These are phyloP conservation scores for Fusarium proliferatum DNA, from an alignment of 2,329 filamentous ascomycete species.

Conservation along the genomic window DNA sequence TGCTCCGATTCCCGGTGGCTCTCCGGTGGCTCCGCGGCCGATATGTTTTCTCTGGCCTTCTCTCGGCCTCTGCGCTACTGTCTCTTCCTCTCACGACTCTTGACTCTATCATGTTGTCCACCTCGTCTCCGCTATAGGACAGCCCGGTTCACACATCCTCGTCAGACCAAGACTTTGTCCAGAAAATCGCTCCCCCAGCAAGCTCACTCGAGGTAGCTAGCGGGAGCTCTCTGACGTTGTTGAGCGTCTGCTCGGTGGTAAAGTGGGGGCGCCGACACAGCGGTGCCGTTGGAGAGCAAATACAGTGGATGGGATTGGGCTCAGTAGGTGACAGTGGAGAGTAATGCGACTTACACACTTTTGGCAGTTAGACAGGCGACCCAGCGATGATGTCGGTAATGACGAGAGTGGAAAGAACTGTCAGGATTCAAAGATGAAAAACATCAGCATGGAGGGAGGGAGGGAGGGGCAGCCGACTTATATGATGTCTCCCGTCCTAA, in stretches of 20 bases:
- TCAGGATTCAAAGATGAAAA: slow-evolving; percentile 19
- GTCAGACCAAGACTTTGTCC: slow-evolving; percentile 36
- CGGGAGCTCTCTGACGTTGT: slow-evolving; percentile 39
- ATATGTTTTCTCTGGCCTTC: slow-evolving; percentile 39
- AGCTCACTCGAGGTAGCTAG: slow-evolving; percentile 44
- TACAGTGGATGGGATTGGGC: slow-evolving; percentile 36
- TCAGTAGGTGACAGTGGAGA: slow-evolving; percentile 37
- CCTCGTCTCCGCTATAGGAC: slow-evolving; percentile 35
- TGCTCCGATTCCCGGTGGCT: slow-evolving; percentile 36
- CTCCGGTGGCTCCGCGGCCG: slow-evolving; percentile 40
- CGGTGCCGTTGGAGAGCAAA: slow-evolving; percentile 32
- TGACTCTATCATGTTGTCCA: slow-evolving; percentile 24
- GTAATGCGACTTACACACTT: slow-evolving; percentile 42
- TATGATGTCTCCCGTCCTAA: slow-evolving; percentile 27
- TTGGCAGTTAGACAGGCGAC: slow-evolving; percentile 23
- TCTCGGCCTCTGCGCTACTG: slow-evolving; percentile 37
- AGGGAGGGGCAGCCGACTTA: slow-evolving; percentile 35
- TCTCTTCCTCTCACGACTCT: slow-evolving; percentile 36
- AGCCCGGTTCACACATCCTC: slow-evolving; percentile 25
- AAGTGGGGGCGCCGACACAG: slow-evolving; percentile 38
- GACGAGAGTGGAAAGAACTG: slow-evolving; percentile 29
- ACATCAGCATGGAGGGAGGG: slow-evolving; percentile 17
- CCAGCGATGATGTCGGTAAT: slow-evolving; percentile 41
- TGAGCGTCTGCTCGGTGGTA: slow-evolving; percentile 42
- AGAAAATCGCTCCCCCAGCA: slow-evolving; percentile 32